A percentile compares a stretch with the other conserved stretches of the same genome.
These are phyloP conservation scores for Rossbeevera mucosa DNA, from an alignment of 768 basidiomycete species.

Conservation along the genomic window DNA sequence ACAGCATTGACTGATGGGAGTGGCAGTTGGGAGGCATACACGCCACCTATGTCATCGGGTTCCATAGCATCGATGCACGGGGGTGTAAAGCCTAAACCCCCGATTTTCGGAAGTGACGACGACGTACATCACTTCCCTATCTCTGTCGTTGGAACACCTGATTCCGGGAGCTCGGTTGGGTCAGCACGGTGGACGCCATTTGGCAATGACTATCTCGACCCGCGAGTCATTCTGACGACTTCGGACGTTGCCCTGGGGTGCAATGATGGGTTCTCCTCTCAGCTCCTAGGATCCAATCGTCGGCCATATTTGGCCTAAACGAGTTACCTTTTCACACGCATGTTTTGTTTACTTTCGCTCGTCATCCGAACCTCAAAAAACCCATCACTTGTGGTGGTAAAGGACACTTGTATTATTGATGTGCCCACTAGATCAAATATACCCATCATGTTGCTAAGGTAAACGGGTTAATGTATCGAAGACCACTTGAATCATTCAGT, in stretches of 20 bases:
- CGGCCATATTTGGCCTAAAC: constrained; percentile 30
- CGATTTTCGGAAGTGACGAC: constrained; percentile 43
- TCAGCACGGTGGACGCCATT: constrained; percentile 31
- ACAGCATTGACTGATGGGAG: constrained; percentile 46
- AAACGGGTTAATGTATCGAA: background rate
- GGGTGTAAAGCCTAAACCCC: constrained; percentile 27
- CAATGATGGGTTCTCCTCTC: constrained; percentile 40
- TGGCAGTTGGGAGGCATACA: constrained; percentile 58
- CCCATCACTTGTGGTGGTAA: constrained; percentile 2
- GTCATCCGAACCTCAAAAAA: too few species aligned
- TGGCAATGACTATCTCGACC: constrained; percentile 24
- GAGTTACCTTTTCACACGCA: background rate
- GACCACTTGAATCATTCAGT: background rate
- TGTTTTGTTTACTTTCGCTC: too few species aligned
- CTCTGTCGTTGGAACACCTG: constrained; percentile 24
- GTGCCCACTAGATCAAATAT: constrained; percentile 18
- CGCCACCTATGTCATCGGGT: constrained; percentile 54
- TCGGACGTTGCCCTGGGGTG: constrained; percentile 30
- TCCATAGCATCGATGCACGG: constrained; percentile 46
- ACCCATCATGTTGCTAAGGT: constrained; percentile 14
- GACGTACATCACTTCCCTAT: constrained; percentile 54
- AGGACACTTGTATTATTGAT: constrained; percentile 17
- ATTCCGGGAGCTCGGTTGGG: constrained; percentile 11
- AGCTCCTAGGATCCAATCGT: constrained; percentile 46
- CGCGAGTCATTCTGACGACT: constrained; percentile 30